A percentile compares a stretch with the other conserved stretches of the same genome.
Conservation (phyloP, 768 basidiomycete species). For the Mycena filopes region DNA sequence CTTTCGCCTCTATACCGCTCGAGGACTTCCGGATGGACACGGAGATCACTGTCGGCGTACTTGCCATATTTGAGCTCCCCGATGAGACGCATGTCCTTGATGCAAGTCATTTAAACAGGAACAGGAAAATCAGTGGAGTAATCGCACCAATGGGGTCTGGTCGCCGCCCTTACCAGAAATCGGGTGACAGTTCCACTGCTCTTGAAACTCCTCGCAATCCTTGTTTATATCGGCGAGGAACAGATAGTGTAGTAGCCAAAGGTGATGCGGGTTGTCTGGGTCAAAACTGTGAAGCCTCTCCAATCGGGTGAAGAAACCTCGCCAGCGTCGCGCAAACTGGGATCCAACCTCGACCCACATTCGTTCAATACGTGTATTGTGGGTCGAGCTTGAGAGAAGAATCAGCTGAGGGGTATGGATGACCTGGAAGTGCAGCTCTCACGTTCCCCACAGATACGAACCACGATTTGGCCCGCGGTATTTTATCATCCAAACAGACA, state of each 20-base stretch:
- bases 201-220: not conserved
- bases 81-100: not conserved
- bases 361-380: too few species aligned
- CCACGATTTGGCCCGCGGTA: constrained; percentile 27
- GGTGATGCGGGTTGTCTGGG: not conserved
- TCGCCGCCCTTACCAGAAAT: not conserved
- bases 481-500: constrained; percentile 40
- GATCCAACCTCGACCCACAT: not conserved
- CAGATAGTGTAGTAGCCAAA: not conserved
- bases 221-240: not conserved
- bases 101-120: too few species aligned
- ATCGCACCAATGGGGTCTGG: not conserved
- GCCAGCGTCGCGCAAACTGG: not conserved
- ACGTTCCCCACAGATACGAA: constrained; percentile 6
- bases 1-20: not conserved
- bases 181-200: not conserved
- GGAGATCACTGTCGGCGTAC: not conserved
- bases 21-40: not conserved
- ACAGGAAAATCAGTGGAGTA: too few species aligned
- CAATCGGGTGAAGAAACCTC: not conserved
- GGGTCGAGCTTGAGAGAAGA: too few species aligned
- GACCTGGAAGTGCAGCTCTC: not conserved
- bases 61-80: not conserved
- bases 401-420: too few species aligned
- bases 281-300: not conserved